phyloP scores from a whole-genome alignment of 2,329 filamentous ascomycete genomes.

The Zalaria obscura region DNA sequence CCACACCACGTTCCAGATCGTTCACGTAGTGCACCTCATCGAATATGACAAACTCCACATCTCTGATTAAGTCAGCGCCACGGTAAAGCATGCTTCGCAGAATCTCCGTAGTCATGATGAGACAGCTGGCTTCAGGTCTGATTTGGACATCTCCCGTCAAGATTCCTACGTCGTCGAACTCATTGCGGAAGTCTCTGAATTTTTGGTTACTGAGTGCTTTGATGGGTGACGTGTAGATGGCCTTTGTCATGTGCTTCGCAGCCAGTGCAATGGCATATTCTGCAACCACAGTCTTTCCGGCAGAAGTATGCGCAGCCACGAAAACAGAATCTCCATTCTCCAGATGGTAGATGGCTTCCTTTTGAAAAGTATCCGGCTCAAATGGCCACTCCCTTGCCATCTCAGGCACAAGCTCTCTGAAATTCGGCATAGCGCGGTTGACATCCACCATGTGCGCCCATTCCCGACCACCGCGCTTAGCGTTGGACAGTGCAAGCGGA shows the following conservation, averaged over 20 bases:
- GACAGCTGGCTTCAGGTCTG: slow-evolving; percentile 87
- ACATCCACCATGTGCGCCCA: slow-evolving; percentile 99
- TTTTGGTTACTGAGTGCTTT: slow-evolving; percentile 98
- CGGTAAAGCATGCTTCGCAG: slow-evolving; percentile 95
- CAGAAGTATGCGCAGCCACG: slow-evolving; percentile 92
- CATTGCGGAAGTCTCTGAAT: slow-evolving; percentile 82
- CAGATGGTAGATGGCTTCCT: slow-evolving; percentile 94
- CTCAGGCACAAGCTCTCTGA: slow-evolving; percentile 80
- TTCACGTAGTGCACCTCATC: slow-evolving; percentile 99
- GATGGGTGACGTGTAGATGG: slow-evolving; percentile 97
- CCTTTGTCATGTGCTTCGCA: slow-evolving; percentile 98
- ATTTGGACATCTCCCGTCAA: slow-evolving; percentile 97
- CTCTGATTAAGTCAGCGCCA: slow-evolving; percentile 86
- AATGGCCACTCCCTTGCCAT: slow-evolving; percentile 97
- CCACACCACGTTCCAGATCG: slow-evolving; percentile 85
- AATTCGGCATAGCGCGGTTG: slow-evolving; percentile 85
- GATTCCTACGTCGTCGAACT: slow-evolving; percentile 92
- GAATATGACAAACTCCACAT: slow-evolving; percentile 98
- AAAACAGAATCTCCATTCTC: slow-evolving; percentile 96
- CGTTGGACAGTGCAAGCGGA: slow-evolving; percentile 55
- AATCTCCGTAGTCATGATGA: slow-evolving; percentile 99
- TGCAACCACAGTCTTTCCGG: slow-evolving; percentile 94
- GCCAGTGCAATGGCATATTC: slow-evolving; percentile 96
- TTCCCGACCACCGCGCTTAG: slow-evolving; percentile 64
- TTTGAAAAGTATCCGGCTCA: slow-evolving; percentile 94